Conservation (phyloP, 139 green algal genomes). For the Tetradesmus obliquus region DNA sequence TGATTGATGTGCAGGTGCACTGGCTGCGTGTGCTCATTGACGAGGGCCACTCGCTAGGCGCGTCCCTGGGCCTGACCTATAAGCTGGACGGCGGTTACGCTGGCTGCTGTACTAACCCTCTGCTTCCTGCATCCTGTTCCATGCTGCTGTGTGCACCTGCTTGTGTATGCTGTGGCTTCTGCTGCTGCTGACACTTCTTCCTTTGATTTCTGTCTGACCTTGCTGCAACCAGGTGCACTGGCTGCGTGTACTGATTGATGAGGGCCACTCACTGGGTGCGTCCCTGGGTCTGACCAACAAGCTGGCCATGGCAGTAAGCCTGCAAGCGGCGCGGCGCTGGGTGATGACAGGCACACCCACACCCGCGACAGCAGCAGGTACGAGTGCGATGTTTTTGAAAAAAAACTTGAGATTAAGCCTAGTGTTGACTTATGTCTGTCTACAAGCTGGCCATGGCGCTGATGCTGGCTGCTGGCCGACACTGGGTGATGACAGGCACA, state of each 20-base stretch:
- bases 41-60: slow-evolving; percentile 92
- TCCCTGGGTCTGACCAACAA: slow-evolving; percentile 86
- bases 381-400: not conserved
- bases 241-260: slow-evolving; percentile 93
- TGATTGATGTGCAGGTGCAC: slow-evolving; percentile 77
- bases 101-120: not conserved
- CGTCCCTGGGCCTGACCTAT: slow-evolving; percentile 81
- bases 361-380: slow-evolving; percentile 39
- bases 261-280: slow-evolving; percentile 90
- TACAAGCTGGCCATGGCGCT: not conserved
- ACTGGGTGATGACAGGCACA: slow-evolving; percentile 5
- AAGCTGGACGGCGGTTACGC: slow-evolving; percentile 59
- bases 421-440: not conserved
- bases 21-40: slow-evolving; percentile 95
- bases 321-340: slow-evolving; percentile 88
- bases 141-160: not conserved
- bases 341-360: slow-evolving; percentile 43
- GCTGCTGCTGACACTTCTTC: not conserved
- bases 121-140: not conserved
- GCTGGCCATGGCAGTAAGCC: slow-evolving; percentile 71
- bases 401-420: not conserved
- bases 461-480: not conserved
- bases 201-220: too few relatives aligned
- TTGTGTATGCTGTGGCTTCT: not conserved
- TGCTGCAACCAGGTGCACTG: slow-evolving; percentile 84